Base-by-base conservation (phyloP, 2,329 filamentous ascomycete species). In the Lithohypha guttulata region DNA sequence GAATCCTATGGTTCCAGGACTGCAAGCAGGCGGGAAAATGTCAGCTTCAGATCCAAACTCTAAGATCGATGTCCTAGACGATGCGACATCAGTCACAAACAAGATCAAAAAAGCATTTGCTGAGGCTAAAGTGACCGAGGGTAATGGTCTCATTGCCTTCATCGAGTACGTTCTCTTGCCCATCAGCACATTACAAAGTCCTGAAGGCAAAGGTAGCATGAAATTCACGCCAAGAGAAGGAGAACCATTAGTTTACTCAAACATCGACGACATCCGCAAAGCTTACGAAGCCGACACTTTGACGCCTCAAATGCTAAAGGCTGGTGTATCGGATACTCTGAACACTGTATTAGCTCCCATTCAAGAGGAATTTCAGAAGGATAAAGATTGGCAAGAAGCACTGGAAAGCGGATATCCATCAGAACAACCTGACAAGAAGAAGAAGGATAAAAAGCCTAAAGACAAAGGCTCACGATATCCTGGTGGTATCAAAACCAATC, bases 21-120 rank as follows among this genome's bases (percentile, higher is more conserved):
- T 96, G 8, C 34, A 37, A 29, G 69, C 73, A 48, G 79, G 84
- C 25, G 81, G 77, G 47, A 95, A 95, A 69, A 41, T 47, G 61
- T 69, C 64, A 44, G 61, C 69, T 14, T 72, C 75, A 43, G 80
- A 84, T 51, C 62, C 65, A 52, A 80, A 87, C 60, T 84, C 77
- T 55, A 95, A 95, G 65, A 93, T 96, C 49, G 91, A 96, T 56
- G 70, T 96, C n/a, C 73, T 96, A 13, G 91, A 96, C 55, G 50
- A 73, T 0, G 66, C 81, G 0, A 84, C 93, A 0, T 63, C 66
- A 2, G 81, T 96, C 10, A 67, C 71, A 51, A 85, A 81, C 68
- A 94, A 94, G 69, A 69, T 93, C 38, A 79, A 79, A 56, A 95
- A 95, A 62, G 86, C 89, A 0, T 75, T 81, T 46, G 83, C 82